Conservation (phyloP, 2,329 filamentous ascomycete genomes). For the Metarhizium humberi region DNA sequence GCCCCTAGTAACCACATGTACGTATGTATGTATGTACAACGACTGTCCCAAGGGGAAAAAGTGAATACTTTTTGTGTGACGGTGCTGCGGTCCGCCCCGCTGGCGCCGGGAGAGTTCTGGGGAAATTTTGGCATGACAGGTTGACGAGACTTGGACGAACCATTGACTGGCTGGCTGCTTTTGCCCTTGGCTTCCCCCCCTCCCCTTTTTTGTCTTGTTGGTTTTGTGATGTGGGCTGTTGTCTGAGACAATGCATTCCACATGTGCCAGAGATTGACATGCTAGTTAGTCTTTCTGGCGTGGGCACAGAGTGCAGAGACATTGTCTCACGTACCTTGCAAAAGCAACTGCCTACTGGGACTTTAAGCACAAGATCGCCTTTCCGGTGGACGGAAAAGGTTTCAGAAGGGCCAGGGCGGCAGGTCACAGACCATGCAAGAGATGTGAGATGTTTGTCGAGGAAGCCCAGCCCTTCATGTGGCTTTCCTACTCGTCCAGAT, state of each 20-base stretch:
- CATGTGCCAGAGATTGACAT: neutral
- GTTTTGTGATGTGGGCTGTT: neutral
- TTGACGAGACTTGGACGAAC: neutral
- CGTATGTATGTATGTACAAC: too few relatives aligned
- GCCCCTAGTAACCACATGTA: neutral
- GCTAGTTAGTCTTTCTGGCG: too few relatives aligned
- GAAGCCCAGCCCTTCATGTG: neutral
- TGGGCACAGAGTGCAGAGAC: neutral
- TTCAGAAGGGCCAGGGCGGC: neutral
- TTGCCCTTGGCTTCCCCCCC: neutral
- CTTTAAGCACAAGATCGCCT: neutral
- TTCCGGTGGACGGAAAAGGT: neutral
- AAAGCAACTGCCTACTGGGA: neutral
- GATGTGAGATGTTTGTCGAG: neutral
- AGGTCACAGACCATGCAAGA: neutral
- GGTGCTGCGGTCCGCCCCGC: constrained; percentile 2
- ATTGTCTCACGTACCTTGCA: neutral
- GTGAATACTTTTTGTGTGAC: neutral
- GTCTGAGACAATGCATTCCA: neutral
- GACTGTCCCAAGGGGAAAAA: neutral
- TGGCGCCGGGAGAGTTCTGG: neutral
- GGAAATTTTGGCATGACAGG: neutral
- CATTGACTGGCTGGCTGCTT: neutral
- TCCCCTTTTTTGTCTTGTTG: too few relatives aligned
- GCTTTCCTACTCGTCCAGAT: neutral